Evolutionary conservation across 2,329 filamentous ascomycete species (phyloP).

Genomic region (Exophiala dermatitidis): DNA sequence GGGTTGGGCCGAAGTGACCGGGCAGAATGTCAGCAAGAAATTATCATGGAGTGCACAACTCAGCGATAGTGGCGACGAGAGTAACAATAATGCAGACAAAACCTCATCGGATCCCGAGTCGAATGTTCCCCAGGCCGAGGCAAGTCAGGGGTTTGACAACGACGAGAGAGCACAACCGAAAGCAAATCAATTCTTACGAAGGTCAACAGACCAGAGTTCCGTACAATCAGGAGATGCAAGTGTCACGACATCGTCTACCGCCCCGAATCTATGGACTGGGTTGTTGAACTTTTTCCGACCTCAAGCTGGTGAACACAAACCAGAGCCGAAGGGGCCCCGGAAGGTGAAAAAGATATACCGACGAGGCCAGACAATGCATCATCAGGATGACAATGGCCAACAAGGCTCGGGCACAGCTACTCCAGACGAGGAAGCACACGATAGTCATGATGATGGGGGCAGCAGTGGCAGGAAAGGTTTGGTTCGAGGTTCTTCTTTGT

Average conservation of each 20-base stretch:
- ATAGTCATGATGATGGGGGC: slow-evolving; percentile 1
- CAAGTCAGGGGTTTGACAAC: slow-evolving; percentile 23
- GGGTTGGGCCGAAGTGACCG: slow-evolving; percentile 88
- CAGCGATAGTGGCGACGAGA: slow-evolving; percentile 26
- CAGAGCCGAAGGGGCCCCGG: slow-evolving; percentile 32
- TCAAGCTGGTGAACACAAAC: slow-evolving; percentile 35
- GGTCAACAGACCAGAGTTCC: not conserved
- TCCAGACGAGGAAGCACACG: slow-evolving; percentile 29
- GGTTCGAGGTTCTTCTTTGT: slow-evolving; percentile 45
- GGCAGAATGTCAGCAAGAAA: slow-evolving; percentile 47
- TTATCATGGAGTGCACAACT: slow-evolving; percentile 28
- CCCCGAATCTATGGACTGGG: slow-evolving; percentile 50
- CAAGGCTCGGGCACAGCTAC: slow-evolving; percentile 6
- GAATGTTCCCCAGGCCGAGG: slow-evolving; percentile 24
- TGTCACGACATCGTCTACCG: slow-evolving; percentile 16
- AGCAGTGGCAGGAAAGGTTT: slow-evolving; percentile 25
- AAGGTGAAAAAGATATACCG: slow-evolving; percentile 66
- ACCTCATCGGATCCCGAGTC: slow-evolving; percentile 21
- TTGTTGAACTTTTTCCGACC: slow-evolving; percentile 70
- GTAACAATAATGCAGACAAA: slow-evolving; percentile 13
- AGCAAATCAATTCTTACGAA: slow-evolving; percentile 9
- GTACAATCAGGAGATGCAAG: slow-evolving; percentile 22
- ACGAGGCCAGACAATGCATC: slow-evolving; percentile 64
- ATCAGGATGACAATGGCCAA: slow-evolving; percentile 32
- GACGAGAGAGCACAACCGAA: slow-evolving; percentile 11